Evolutionary conservation across 352 stramenopile species (phyloP).

Genomic region (Saprolegnia parasitica): DNA sequence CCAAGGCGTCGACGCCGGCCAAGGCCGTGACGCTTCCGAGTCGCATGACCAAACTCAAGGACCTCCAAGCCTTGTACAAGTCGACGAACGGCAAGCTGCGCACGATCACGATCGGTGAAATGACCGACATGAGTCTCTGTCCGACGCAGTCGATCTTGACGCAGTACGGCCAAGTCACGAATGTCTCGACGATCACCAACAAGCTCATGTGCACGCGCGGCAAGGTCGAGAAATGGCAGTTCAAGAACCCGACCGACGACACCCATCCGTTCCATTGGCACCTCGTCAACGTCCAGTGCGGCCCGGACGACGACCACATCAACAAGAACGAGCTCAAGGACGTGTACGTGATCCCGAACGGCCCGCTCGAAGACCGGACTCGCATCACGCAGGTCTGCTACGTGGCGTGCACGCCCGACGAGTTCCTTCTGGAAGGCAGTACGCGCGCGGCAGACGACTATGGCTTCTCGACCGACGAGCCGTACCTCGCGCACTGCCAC

Average conservation of each 20-base stretch:
- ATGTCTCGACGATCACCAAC: slow-evolving; percentile 45
- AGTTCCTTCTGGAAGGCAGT: slow-evolving; percentile 55
- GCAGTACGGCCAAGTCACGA: slow-evolving; percentile 51
- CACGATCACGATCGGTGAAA: slow-evolving; percentile 50
- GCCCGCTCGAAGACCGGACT: slow-evolving; percentile 27
- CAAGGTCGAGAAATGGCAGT: slow-evolving; percentile 75
- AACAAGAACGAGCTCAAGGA: slow-evolving; percentile 68
- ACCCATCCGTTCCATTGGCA: slow-evolving; percentile 78
- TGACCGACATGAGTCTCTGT: slow-evolving; percentile 41
- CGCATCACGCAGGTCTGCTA: slow-evolving; percentile 66
- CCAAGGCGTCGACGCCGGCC: slow-evolving; percentile 35
- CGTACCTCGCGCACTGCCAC: slow-evolving; percentile 71
- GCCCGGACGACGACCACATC: slow-evolving; percentile 50
- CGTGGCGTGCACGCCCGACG: slow-evolving; percentile 62
- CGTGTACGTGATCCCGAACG: slow-evolving; percentile 61
- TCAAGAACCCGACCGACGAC: slow-evolving; percentile 71
- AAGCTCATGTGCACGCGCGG: slow-evolving; percentile 60
- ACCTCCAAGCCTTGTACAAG: slow-evolving; percentile 47
- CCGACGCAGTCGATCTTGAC: slow-evolving; percentile 42
- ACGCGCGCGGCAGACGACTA: slow-evolving; percentile 49
- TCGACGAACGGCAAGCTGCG: slow-evolving; percentile 46
- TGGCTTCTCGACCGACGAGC: slow-evolving; percentile 60
- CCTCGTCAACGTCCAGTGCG: slow-evolving; percentile 70
- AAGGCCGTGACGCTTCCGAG: slow-evolving; percentile 38
- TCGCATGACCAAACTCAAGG: slow-evolving; percentile 43